Percentiles rank a stretch among this genome's conserved stretches.
Evolutionary conservation across 2,329 filamentous ascomycete species (phyloP).

Genomic region (Colletotrichum noveboracense): DNA sequence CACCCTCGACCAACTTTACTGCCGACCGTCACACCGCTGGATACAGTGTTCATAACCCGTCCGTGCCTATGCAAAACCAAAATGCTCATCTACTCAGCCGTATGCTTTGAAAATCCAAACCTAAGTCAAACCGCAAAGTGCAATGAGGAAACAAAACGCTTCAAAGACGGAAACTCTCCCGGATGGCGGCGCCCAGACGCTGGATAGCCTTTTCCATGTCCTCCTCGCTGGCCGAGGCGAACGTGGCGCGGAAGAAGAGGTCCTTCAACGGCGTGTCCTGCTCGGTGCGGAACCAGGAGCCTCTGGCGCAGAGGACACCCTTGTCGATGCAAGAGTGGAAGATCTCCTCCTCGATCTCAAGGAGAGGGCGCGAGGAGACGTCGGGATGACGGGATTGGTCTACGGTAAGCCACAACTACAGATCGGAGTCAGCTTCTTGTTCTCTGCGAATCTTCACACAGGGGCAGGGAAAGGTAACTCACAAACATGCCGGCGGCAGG

Average conservation of each 20-base stretch:
- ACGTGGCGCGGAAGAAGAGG: conserved; percentile 90
- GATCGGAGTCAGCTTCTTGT: background rate
- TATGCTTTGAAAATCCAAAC: background rate
- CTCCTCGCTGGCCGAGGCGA: conserved; percentile 76
- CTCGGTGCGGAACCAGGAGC: conserved; percentile 91
- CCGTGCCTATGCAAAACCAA: background rate
- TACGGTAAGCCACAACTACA: conserved; percentile 74
- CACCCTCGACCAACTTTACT: background rate
- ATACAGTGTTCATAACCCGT: background rate
- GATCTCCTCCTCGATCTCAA: conserved; percentile 83
- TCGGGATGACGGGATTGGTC: conserved; percentile 71
- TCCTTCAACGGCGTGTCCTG: conserved; percentile 62
- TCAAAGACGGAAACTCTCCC: conserved; percentile 53
- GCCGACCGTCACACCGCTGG: background rate
- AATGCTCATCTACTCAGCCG: background rate
- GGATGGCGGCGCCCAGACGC: conserved; percentile 78
- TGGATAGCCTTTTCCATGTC: conserved; percentile 75
- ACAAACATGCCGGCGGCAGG: conserved; percentile 95
- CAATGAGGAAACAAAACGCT: background rate
- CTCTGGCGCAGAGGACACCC: conserved; percentile 81
- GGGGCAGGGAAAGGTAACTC: conserved; percentile 43
- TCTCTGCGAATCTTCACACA: background rate
- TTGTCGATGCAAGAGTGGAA: conserved; percentile 78
- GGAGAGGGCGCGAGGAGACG: conserved; percentile 54
- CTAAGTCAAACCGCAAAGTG: background rate